These are phyloP conservation scores for Pterocarpus santalinus DNA, from an alignment of 306 rosid species.

Conservation along the genomic window DNA sequence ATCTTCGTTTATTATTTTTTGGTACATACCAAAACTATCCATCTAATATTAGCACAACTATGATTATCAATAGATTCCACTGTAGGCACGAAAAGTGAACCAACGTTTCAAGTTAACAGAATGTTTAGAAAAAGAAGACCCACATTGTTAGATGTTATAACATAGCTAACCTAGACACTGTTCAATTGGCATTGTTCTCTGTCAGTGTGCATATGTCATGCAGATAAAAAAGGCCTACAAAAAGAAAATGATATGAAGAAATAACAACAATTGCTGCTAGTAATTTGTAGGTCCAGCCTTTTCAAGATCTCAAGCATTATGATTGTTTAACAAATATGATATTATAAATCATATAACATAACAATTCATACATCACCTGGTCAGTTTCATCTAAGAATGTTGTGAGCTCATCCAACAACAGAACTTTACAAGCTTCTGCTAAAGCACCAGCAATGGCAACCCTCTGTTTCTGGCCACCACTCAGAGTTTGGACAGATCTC, in stretches of 20 bases:
- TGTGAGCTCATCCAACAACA: conserved; percentile 86
- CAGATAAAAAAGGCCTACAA: conserved; percentile 34
- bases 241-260: conserved; percentile 24
- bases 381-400: conserved; percentile 87
- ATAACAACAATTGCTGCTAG: not conserved
- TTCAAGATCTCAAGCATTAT: conserved; percentile 13
- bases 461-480: conserved; percentile 96
- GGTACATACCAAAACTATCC: not conserved
- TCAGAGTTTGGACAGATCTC: conserved; percentile 90
- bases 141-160: conserved; percentile 16
- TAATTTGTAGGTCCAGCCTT: conserved; percentile 7
- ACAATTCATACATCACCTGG: conserved; percentile 63
- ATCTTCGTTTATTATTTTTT: too few relatives aligned
- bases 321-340: too few relatives aligned
- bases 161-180: conserved; percentile 10
- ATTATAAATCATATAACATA: conserved; percentile 7
- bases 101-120: conserved; percentile 2
- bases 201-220: conserved; percentile 2
- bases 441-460: conserved; percentile 94
- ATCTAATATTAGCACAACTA: not conserved
- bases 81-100: not conserved
- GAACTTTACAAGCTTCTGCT: conserved; percentile 88
- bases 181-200: conserved; percentile 21
- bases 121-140: conserved; percentile 12
- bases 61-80: conserved; percentile 1